A percentile compares a stretch with the other conserved stretches of the same genome.
phyloP scores from a whole-genome alignment of 106 monocot species.

The Acanthochlamys bracteata region DNA sequence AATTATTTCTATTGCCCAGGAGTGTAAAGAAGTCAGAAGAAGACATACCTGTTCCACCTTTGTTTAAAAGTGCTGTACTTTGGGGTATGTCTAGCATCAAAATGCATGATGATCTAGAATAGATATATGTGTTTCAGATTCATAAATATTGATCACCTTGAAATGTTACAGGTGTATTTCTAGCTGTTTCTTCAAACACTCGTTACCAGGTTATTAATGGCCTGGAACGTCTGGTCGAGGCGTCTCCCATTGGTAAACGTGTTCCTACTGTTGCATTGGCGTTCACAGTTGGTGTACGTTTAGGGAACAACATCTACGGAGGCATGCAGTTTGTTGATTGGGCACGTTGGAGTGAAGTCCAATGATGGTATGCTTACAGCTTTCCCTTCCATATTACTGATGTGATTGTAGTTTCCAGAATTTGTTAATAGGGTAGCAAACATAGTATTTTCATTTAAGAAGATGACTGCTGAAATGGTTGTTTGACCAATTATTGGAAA shows the following conservation, averaged over 20 bases:
- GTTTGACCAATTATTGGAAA: no score
- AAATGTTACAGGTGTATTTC: conserved; percentile 63
- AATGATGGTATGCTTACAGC: no score
- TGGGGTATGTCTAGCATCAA: conserved; percentile 43
- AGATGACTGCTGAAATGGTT: no score
- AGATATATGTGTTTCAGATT: no score
- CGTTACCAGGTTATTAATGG: conserved; percentile 87
- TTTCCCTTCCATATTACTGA: no score
- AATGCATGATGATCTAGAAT: no score
- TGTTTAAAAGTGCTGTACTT: conserved; percentile 60
- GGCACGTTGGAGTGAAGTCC: conserved; percentile 83
- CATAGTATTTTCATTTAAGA: no score
- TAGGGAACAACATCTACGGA: conserved; percentile 87
- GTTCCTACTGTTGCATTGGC: conserved; percentile 61
- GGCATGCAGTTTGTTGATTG: conserved; percentile 98
- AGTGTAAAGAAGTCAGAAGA: conserved; percentile 72
- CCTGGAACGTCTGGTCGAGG: conserved; percentile 63
- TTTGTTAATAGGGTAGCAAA: no score
- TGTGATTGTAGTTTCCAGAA: no score
- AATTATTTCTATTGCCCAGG: conserved; percentile 24
- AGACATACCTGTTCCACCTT: conserved; percentile 73
- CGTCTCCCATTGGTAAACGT: conserved; percentile 51
- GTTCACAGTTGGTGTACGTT: conserved; percentile 77
- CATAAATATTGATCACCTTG: not conserved
- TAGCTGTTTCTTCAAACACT: conserved; percentile 84